Evolutionary conservation across 306 rosid genomes (phyloP).

Genomic region (Myrica gale): DNA sequence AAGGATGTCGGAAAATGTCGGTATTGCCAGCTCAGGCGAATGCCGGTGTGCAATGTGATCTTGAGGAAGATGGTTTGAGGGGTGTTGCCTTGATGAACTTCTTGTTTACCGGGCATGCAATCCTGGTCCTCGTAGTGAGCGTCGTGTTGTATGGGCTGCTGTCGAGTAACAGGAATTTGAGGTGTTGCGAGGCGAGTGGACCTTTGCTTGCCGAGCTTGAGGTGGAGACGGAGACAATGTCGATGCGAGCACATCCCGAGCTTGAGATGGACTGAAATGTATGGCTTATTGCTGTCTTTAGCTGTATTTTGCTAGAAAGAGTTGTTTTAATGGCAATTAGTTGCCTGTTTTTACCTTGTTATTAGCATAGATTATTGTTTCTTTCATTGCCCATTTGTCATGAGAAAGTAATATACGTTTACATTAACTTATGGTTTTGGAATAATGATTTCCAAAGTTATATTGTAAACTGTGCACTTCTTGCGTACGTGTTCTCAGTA

Average conservation of each 20-base stretch:
- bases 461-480: constrained; percentile 2
- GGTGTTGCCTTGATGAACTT: constrained; percentile 68
- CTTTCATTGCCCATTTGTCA: constrained; percentile 21
- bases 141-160: constrained; percentile 52
- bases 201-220: constrained; percentile 55
- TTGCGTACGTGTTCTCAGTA: neutral
- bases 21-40: constrained; percentile 24
- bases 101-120: constrained; percentile 62
- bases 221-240: constrained; percentile 24
- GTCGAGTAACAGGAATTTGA: constrained; percentile 40
- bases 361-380: constrained; percentile 14
- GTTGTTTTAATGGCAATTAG: constrained; percentile 23
- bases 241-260: constrained; percentile 40
- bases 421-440: constrained; percentile 24
- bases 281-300: constrained; percentile 15
- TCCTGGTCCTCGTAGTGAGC: constrained; percentile 47
- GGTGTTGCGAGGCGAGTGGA: constrained; percentile 51
- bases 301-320: constrained; percentile 22
- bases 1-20: constrained; percentile 65
- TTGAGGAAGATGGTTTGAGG: constrained; percentile 68
- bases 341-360: constrained; percentile 18
- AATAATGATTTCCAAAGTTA: neutral
- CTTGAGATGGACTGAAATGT: constrained; percentile 57
- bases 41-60: constrained; percentile 66
- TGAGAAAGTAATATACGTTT: constrained; percentile 11